phyloP scores from a whole-genome alignment of 305 asterid species.

The Fraxinus sp. region DNA sequence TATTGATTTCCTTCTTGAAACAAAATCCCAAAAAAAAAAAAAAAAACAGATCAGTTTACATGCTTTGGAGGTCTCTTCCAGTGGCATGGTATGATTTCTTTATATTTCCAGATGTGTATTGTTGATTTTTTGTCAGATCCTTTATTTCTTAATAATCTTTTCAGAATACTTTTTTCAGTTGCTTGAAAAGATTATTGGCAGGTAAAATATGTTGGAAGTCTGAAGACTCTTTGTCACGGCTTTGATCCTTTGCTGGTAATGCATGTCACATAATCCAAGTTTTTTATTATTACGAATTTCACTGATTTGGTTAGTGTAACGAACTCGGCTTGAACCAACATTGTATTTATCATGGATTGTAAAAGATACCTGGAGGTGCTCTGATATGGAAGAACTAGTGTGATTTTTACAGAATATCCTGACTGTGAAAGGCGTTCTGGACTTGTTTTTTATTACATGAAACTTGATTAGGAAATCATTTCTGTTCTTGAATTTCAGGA shows the following conservation, averaged over 20 bases:
- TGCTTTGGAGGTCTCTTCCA: background rate
- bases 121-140: background rate
- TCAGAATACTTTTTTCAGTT: background rate
- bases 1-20: background rate
- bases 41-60: background rate
- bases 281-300: background rate
- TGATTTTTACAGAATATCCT: background rate
- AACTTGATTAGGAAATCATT: background rate
- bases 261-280: background rate
- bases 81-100: background rate
- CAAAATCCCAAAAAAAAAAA: background rate
- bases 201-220: background rate
- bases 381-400: background rate
- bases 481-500: background rate
- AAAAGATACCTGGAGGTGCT: background rate
- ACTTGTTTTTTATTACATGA: background rate
- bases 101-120: background rate
- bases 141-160: background rate
- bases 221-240: background rate
- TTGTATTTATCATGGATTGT: background rate
- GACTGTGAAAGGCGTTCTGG: background rate
- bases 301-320: background rate
- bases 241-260: background rate
- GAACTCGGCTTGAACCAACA: background rate
- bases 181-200: background rate